These are phyloP conservation scores for Ogataea trehaloabstinens DNA, from an alignment of 805 yeast genomes.

Conservation along the genomic window DNA sequence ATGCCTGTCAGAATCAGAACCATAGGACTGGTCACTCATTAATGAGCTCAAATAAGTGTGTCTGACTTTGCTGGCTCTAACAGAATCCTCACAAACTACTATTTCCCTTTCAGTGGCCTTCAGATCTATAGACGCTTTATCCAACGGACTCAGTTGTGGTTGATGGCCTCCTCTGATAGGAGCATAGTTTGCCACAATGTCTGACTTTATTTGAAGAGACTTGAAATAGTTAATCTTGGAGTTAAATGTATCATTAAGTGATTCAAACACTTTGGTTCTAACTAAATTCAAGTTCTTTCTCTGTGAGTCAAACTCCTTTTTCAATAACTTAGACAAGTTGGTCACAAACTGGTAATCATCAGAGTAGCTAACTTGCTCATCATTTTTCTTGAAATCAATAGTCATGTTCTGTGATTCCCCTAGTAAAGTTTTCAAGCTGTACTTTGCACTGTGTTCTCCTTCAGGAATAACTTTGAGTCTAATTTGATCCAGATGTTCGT, in stretches of 20 bases:
- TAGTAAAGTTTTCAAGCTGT: constrained; percentile 23
- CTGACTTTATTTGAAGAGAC: constrained; percentile 83
- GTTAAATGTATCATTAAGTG: constrained; percentile 67
- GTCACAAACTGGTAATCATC: constrained; percentile 19
- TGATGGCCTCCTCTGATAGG: constrained; percentile 21
- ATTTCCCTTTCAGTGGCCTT: constrained; percentile 14
- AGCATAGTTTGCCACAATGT: constrained; percentile 60
- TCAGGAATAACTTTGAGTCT: constrained; percentile 31
- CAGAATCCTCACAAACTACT: constrained; percentile 13
- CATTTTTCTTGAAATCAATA: constrained; percentile 24
- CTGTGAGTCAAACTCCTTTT: constrained; percentile 41
- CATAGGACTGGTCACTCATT: constrained; percentile 16
- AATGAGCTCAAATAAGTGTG: constrained; percentile 49
- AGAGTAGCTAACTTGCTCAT: constrained; percentile 13
- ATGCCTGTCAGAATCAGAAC: constrained; percentile 22
- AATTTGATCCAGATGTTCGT: constrained; percentile 27
- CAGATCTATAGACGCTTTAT: constrained; percentile 21
- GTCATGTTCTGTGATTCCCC: constrained; percentile 27
- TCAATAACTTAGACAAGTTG: constrained; percentile 13
- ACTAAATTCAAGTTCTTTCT: constrained; percentile 38
- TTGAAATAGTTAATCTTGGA: constrained; percentile 78
- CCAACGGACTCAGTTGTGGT: constrained; percentile 17
- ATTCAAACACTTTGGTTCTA: constrained; percentile 48
- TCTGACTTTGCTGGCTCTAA: constrained; percentile 37
- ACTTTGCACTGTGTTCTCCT: constrained; percentile 33